These are phyloP conservation scores for Nematodospora anomalae DNA, from an alignment of 1,139 yeast genomes.

Conservation along the genomic window DNA sequence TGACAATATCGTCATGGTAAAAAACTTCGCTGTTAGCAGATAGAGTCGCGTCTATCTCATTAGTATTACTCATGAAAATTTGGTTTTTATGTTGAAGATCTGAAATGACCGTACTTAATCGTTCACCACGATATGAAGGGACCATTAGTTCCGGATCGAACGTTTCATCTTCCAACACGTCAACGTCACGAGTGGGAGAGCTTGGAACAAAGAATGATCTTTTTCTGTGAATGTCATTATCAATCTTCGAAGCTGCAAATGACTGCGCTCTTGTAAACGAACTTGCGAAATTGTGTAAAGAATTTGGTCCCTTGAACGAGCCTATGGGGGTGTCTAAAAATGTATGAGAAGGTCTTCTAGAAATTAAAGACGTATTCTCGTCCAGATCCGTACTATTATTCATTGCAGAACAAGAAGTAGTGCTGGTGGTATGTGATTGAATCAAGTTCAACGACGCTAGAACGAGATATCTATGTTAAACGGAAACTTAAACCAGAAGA, in stretches of 20 bases:
- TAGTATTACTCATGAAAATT: constrained; percentile 24
- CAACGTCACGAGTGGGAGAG: constrained; percentile 19
- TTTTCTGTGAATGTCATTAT: constrained; percentile 43
- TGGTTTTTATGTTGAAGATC: constrained; percentile 32
- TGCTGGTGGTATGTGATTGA: not conserved
- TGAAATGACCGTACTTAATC: constrained; percentile 56
- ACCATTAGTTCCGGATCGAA: constrained; percentile 72
- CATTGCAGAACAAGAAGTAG: constrained; percentile 1
- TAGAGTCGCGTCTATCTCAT: constrained; percentile 14
- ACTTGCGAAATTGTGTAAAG: constrained; percentile 48
- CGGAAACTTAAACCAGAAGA: too few relatives aligned
- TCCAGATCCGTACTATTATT: constrained; percentile 8
- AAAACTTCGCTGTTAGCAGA: constrained; percentile 36
- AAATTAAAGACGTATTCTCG: constrained; percentile 9
- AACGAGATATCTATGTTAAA: constrained; percentile 1
- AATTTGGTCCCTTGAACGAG: constrained; percentile 48
- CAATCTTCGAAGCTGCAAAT: constrained; percentile 46
- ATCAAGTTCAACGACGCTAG: not conserved
- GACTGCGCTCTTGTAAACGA: constrained; percentile 50
- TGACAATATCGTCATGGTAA: constrained; percentile 40
- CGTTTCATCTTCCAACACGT: constrained; percentile 51
- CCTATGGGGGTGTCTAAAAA: constrained; percentile 44
- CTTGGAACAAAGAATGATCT: constrained; percentile 37
- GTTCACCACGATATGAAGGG: constrained; percentile 63
- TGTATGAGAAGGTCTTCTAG: constrained; percentile 27